These are phyloP conservation scores for Spathaspora girioi DNA, from an alignment of 805 yeast species.

Conservation along the genomic window DNA sequence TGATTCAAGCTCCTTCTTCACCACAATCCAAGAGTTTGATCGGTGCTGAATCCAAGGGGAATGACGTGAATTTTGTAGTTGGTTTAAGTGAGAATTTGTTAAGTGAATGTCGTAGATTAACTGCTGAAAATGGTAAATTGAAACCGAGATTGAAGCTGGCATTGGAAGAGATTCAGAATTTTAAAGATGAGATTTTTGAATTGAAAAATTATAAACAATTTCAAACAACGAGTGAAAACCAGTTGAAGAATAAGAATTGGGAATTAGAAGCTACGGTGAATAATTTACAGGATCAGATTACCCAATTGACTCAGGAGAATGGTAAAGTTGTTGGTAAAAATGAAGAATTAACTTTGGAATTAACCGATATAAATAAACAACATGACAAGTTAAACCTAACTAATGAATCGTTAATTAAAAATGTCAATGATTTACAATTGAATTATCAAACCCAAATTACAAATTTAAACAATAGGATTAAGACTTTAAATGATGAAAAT, in stretches of 20 bases:
- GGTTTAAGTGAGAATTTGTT: constrained; percentile 71
- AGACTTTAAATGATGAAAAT: constrained; percentile 67
- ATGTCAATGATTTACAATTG: constrained; percentile 31
- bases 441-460: constrained; percentile 40
- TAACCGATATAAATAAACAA: constrained; percentile 36
- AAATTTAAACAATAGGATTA: constrained; percentile 49
- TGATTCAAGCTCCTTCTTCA: constrained; percentile 22
- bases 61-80: constrained; percentile 68
- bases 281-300: constrained; percentile 40
- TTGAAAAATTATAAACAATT: constrained; percentile 30
- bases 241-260: constrained; percentile 59
- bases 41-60: constrained; percentile 46
- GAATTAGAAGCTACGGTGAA: constrained; percentile 56
- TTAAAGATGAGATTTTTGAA: constrained; percentile 30
- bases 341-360: constrained; percentile 30
- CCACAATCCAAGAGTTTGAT: constrained; percentile 11
- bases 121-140: constrained; percentile 55
- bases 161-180: constrained; percentile 40
- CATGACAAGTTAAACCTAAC: constrained; percentile 45
- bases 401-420: constrained; percentile 38
- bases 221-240: constrained; percentile 42
- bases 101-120: constrained; percentile 65
- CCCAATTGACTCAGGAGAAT: constrained; percentile 37
- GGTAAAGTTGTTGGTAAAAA: constrained; percentile 29
- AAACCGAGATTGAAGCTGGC: constrained; percentile 39